These are phyloP conservation scores for Bruguiera gymnorhiza DNA, from an alignment of 345 rosid species.

Conservation along the genomic window DNA sequence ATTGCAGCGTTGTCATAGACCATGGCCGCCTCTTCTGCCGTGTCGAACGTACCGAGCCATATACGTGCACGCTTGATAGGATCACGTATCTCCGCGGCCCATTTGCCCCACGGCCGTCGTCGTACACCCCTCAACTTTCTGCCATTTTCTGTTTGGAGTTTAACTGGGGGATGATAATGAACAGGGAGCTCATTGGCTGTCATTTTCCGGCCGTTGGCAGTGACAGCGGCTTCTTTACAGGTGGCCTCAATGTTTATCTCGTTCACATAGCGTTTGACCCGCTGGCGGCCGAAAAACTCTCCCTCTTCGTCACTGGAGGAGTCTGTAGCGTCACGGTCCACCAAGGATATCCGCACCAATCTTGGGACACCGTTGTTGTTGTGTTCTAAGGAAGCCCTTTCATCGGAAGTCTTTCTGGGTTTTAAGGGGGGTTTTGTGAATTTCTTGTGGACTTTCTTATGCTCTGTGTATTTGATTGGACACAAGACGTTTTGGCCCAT, in stretches of 20 bases:
- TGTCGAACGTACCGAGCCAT: conserved; percentile 93
- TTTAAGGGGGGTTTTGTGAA: conserved; percentile 31
- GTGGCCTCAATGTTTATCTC: conserved; percentile 62
- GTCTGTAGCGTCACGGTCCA: conserved; percentile 85
- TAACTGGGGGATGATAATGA: neutral
- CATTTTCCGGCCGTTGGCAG: conserved; percentile 25
- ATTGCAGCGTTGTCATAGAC: conserved; percentile 93
- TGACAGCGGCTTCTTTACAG: conserved; percentile 11
- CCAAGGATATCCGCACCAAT: conserved; percentile 51
- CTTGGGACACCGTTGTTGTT: conserved; percentile 11
- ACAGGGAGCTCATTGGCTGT: neutral
- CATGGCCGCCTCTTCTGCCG: conserved; percentile 94
- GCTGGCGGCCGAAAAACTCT: conserved; percentile 32
- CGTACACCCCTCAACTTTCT: conserved; percentile 88
- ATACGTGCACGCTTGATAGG: conserved; percentile 73
- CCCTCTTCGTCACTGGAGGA: conserved; percentile 90
- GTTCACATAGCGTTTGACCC: conserved; percentile 65
- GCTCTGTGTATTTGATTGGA: conserved; percentile 68
- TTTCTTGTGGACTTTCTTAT: conserved; percentile 47
- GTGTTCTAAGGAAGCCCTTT: neutral
- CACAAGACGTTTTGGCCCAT: conserved; percentile 47
- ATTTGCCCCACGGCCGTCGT: conserved; percentile 97
- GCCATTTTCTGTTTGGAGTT: neutral
- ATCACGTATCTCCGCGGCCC: conserved; percentile 99
- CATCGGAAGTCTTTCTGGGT: conserved; percentile 19